A percentile compares a stretch with the other conserved stretches of the same genome.
Conservation (phyloP, 2,329 filamentous ascomycete species). For the Talaromyces atroroseus region DNA sequence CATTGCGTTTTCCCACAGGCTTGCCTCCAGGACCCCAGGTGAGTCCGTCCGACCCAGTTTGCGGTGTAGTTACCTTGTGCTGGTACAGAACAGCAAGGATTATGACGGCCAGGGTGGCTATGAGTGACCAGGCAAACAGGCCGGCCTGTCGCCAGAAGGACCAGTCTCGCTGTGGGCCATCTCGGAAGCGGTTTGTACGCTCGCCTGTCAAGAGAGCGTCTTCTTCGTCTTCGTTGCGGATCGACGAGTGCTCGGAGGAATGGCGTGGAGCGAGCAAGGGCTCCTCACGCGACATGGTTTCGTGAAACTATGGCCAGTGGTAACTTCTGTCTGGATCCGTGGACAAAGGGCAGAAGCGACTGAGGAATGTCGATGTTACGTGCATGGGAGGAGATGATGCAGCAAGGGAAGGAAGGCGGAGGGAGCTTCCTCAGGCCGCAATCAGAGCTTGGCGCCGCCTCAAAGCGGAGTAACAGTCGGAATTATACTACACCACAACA, state of each 20-base stretch:
- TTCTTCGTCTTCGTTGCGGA: conserved; percentile 55
- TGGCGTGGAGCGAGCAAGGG: conserved; percentile 51
- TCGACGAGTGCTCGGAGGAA: conserved; percentile 52
- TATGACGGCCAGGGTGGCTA: conserved; percentile 73
- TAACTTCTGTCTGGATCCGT: neutral
- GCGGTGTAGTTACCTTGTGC: conserved; percentile 48
- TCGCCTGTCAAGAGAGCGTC: conserved; percentile 58
- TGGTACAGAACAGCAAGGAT: conserved; percentile 78
- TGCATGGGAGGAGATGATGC: neutral
- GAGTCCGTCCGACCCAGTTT: conserved; percentile 20
- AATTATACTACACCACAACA: no score
- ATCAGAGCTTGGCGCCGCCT: neutral
- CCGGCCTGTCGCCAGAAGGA: conserved; percentile 66
- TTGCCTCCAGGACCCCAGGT: conserved; percentile 37
- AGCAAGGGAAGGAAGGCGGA: neutral
- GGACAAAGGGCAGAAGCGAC: neutral
- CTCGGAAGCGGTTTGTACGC: conserved; percentile 24
- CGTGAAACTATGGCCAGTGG: neutral
- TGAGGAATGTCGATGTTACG: neutral
- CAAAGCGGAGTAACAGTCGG: no score
- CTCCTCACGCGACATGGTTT: conserved; percentile 39
- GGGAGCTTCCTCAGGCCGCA: neutral
- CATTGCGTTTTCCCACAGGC: conserved; percentile 70
- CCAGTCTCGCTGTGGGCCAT: conserved; percentile 39
- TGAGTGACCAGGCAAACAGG: conserved; percentile 74